Evolutionary conservation across 805 yeast species (phyloP).

Genomic region (Cyberlindnera xishuangbannaensis): DNA sequence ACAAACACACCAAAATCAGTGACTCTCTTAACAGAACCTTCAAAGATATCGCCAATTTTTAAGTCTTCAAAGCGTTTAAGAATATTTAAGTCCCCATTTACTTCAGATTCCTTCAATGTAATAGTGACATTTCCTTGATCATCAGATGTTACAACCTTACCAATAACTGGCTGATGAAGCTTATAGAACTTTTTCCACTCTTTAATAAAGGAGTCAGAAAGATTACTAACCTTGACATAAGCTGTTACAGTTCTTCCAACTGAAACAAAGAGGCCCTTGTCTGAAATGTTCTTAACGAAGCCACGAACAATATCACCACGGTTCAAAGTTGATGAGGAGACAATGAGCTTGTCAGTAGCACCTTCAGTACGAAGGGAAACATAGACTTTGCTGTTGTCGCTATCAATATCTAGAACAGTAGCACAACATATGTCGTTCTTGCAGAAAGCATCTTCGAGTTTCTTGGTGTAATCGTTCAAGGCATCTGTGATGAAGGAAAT

Average conservation of each 20-base stretch:
- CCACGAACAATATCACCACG: constrained; percentile 77
- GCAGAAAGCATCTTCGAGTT: constrained; percentile 43
- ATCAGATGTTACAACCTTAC: constrained; percentile 61
- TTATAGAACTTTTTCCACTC: constrained; percentile 83
- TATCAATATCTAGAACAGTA: constrained; percentile 37
- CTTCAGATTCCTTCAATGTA: constrained; percentile 76
- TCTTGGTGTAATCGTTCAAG: constrained; percentile 55
- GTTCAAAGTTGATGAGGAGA: constrained; percentile 45
- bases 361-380: constrained; percentile 55
- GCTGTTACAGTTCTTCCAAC: constrained; percentile 69
- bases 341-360: constrained; percentile 47
- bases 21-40: constrained; percentile 71
- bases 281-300: constrained; percentile 67
- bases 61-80: constrained; percentile 64
- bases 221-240: constrained; percentile 72
- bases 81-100: constrained; percentile 59
- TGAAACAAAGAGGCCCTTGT: constrained; percentile 72
- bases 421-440: constrained; percentile 54
- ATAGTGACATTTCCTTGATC: constrained; percentile 61
- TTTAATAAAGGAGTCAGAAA: constrained; percentile 74
- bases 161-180: constrained; percentile 66
- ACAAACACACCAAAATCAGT: constrained; percentile 92
- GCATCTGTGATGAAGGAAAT: constrained; percentile 74
- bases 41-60: constrained; percentile 60
- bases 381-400: constrained; percentile 43